These are phyloP conservation scores for Barnettozyma sp. DNA, from an alignment of 805 yeast species.

Conservation along the genomic window DNA sequence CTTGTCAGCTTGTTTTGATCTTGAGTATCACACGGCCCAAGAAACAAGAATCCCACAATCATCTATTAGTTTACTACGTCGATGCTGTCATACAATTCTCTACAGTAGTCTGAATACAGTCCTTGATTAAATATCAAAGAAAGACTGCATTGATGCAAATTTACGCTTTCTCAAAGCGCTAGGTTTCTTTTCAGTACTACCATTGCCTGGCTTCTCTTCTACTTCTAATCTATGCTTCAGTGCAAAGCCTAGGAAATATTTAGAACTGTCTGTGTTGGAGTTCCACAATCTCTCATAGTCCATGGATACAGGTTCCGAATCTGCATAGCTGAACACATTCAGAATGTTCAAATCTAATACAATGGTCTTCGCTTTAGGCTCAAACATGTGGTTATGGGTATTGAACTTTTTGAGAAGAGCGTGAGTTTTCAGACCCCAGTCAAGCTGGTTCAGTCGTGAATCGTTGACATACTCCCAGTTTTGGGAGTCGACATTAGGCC, in stretches of 20 bases:
- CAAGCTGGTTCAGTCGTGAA: slow-evolving; percentile 5
- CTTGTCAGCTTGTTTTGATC: too few relatives aligned
- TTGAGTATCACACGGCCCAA: too few relatives aligned
- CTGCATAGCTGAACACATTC: slow-evolving; percentile 7
- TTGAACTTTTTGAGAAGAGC: slow-evolving; percentile 9
- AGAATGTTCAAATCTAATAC: slow-evolving; percentile 20
- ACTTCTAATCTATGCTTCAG: slow-evolving; percentile 9
- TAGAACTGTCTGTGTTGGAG: slow-evolving; percentile 3
- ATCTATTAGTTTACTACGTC: too few relatives aligned
- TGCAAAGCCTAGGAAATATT: slow-evolving; percentile 12
- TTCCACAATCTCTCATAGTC: slow-evolving; percentile 15
- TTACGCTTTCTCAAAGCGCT: slow-evolving; percentile 8
- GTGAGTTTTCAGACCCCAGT: slow-evolving; percentile 20
- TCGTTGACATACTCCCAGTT: slow-evolving; percentile 16
- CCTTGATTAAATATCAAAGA: slow-evolving; percentile 17
- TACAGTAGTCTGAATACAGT: background rate
- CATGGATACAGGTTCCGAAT: background rate
- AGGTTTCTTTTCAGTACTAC: background rate
- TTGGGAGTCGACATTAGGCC: slow-evolving; percentile 15
- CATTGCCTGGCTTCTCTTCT: background rate
- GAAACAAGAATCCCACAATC: too few relatives aligned
- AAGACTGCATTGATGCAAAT: slow-evolving; percentile 13
- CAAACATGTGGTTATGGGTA: slow-evolving; percentile 6
- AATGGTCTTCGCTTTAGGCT: slow-evolving; percentile 1
- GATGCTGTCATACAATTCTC: background rate